These are phyloP conservation scores for Purpureocillium lavendulum DNA, from an alignment of 2,329 filamentous ascomycete species.

Conservation along the genomic window DNA sequence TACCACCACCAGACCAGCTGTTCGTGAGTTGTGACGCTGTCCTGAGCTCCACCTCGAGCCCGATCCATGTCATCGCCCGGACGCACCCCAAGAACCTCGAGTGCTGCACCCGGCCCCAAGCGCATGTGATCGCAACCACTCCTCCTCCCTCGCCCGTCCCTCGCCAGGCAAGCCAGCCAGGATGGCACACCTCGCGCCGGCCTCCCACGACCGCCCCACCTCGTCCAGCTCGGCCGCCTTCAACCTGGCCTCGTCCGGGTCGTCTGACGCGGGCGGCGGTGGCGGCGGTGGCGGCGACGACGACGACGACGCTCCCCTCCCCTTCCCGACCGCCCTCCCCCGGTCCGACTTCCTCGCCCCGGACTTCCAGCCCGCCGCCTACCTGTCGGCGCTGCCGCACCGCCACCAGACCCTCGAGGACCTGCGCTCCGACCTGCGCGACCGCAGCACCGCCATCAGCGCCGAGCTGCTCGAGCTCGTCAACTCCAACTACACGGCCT, in stretches of 20 bases:
- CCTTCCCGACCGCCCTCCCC: conserved; percentile 79
- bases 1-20: too few species aligned
- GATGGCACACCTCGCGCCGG: conserved; percentile 8
- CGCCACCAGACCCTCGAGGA: conserved; percentile 96
- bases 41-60: too few species aligned
- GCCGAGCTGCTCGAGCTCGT: conserved; percentile 89
- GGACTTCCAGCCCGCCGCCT: conserved; percentile 70
- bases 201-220: conserved; percentile 12
- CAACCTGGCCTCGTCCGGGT: conserved; percentile 6
- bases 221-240: conserved; percentile 8
- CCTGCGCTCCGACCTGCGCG: conserved; percentile 74
- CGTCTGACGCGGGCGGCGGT: conserved; percentile 12
- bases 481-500: conserved; percentile 90
- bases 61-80: too few species aligned
- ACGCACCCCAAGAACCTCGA: too few species aligned
- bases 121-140: too few species aligned
- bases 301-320: conserved; percentile 63
- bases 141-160: too few species aligned
- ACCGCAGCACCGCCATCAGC: conserved; percentile 70
- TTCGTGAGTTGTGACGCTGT: too few species aligned
- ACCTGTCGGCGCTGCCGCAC: conserved; percentile 72
- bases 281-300: conserved; percentile 5
- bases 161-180: conserved; percentile 1
- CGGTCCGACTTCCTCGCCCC: conserved; percentile 73
- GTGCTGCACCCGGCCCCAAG: too few species aligned